phyloP scores from a whole-genome alignment of 208 protist species.

The Phytomonas sp. region DNA sequence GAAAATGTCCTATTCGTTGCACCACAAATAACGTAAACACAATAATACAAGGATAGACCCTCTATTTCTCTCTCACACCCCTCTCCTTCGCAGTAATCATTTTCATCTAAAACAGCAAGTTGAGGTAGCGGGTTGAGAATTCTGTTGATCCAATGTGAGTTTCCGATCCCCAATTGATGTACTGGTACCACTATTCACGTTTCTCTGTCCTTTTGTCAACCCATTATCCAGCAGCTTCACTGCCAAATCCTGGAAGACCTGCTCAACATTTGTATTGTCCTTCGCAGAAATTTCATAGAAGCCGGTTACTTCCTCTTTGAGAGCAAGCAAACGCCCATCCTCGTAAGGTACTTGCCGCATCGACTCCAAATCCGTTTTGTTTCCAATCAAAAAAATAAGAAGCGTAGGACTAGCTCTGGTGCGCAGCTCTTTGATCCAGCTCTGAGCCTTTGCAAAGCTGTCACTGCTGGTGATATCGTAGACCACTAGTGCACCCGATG shows the following conservation, averaged over 20 bases:
- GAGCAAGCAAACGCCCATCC: conserved; percentile 57
- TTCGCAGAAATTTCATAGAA: conserved; percentile 88
- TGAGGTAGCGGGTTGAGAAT: background rate
- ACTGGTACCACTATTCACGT: conserved; percentile 2
- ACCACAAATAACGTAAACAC: background rate
- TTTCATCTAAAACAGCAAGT: conserved; percentile 1
- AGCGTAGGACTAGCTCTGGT: conserved; percentile 86
- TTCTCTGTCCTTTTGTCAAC: conserved; percentile 24
- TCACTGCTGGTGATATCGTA: conserved; percentile 97
- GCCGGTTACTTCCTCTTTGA: conserved; percentile 58
- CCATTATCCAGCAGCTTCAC: conserved; percentile 88
- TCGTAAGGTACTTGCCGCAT: conserved; percentile 71
- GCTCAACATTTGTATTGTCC: conserved; percentile 79
- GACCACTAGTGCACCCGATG: conserved; percentile 90
- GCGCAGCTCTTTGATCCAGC: conserved; percentile 96
- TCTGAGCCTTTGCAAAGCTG: conserved; percentile 91
- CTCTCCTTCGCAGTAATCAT: background rate
- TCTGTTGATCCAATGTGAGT: background rate
- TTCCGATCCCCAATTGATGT: background rate
- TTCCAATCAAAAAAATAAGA: conserved; percentile 91
- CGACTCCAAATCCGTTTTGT: conserved; percentile 94
- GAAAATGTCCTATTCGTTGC: background rate
- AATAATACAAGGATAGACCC: background rate
- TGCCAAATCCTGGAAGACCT: conserved; percentile 86
- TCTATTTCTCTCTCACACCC: background rate